Evolutionary conservation across 306 rosid species (phyloP), one percentile per base, ranked within the genome.

Genomic region (Purshia tridentata): DNA sequence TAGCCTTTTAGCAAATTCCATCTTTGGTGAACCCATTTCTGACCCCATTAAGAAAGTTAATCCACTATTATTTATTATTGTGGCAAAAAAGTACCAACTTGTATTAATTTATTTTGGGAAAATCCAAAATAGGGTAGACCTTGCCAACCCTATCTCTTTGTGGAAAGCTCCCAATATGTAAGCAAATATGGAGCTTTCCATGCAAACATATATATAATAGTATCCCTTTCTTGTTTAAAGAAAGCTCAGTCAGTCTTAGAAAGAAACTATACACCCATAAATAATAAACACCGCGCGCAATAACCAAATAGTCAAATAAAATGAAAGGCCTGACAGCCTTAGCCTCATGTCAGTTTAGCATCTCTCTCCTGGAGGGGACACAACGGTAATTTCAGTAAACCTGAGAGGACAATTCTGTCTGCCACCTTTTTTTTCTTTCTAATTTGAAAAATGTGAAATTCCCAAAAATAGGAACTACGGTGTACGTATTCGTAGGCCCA

Each of bases 381-480:
- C 60, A 3, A 29, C 51, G 37, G 76, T 20, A 63, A 73, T 73
- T 59, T 9, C 9, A 3, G 47, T 45, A 49, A 19, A n/a, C 4
- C 6, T 0, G 15, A 12, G 53, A 8, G 54, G 65, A 53, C 10
- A 69, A 3, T 14, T 69, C 71, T 16, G 44, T 66, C 23, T 8
- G 47, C 47, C 2, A 16, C 13, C 19, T 16, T 40, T 22, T 58
- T 61, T 39, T 39, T 29, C 2, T 29, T 29, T 29, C 35, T 29
- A 29, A 29, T 29, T 56, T 67, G 60, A 69, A 57, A 77, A 72
- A 65, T 65, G 52, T 40, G 1, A 63, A 55, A 35, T 84, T 82
- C 72, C 84, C 80, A 6, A 78, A 90, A 84, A 67, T 73, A 45
- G 76, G 66, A 80, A 74, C 56, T 81, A 74, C 72, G 72, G 89